A percentile compares a stretch with the other conserved stretches of the same genome.
Conservation (phyloP, 2,329 filamentous ascomycete species). For the Cercospora janseana region DNA sequence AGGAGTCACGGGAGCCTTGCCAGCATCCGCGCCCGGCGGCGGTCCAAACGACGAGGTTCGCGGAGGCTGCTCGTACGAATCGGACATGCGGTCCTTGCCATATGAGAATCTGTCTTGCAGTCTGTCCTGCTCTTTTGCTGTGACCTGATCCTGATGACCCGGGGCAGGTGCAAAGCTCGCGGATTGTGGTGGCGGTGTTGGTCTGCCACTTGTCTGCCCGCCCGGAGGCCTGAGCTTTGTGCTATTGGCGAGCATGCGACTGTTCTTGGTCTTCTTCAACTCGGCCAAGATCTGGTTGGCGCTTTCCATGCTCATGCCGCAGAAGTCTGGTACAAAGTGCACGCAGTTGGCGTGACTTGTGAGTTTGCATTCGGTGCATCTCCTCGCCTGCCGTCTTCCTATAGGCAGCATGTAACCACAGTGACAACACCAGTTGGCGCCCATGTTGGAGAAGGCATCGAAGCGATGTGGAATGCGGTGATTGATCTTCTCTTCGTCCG, state of each 20-base stretch:
- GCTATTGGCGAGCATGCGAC: constrained; percentile 31
- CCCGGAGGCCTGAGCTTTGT: constrained; percentile 58
- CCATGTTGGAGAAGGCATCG: constrained; percentile 93
- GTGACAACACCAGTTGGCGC: constrained; percentile 98
- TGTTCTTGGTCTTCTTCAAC: constrained; percentile 73
- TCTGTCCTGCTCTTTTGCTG: constrained; percentile 25
- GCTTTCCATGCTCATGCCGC: constrained; percentile 97
- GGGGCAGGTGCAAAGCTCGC: constrained; percentile 38
- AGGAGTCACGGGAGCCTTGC: constrained; percentile 48
- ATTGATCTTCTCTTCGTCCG: constrained; percentile 99
- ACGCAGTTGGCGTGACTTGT: constrained; percentile 89
- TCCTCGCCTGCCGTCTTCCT: constrained; percentile 90
- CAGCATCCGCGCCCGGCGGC: constrained; percentile 47
- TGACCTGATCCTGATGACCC: constrained; percentile 40
- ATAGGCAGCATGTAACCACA: constrained; percentile 95
- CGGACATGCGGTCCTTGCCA: constrained; percentile 45
- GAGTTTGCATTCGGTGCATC: constrained; percentile 89
- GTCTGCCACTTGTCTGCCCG: constrained; percentile 42
- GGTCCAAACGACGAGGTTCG: constrained; percentile 43
- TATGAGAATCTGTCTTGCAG: constrained; percentile 48
- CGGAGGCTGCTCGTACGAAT: constrained; percentile 40
- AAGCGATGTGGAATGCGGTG: constrained; percentile 98
- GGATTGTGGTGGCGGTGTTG: constrained; percentile 44
- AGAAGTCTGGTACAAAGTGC: constrained; percentile 96
- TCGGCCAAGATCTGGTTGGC: constrained; percentile 91